phyloP scores from a whole-genome alignment of 805 yeast species.

The Metschnikowia chrysomelidarum region DNA sequence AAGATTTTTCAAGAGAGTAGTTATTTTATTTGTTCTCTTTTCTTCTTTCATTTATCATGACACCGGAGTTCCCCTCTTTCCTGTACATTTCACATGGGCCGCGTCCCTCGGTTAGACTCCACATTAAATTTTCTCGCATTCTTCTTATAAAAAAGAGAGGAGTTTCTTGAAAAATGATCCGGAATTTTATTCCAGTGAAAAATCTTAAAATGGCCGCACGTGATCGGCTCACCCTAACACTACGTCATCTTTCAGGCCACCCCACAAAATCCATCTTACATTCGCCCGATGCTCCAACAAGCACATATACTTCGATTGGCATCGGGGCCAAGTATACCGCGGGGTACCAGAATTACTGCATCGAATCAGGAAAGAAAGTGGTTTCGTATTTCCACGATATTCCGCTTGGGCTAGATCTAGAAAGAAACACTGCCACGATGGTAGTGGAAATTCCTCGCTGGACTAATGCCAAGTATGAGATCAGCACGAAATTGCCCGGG shows the following conservation, averaged over 20 bases:
- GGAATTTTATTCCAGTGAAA: no score
- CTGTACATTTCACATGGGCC: no score
- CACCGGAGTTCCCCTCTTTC: no score
- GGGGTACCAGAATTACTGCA: slow-evolving; percentile 43
- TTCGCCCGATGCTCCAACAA: slow-evolving; percentile 7
- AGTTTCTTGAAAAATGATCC: no score
- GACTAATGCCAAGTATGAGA: slow-evolving; percentile 97
- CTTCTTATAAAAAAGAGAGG: no score
- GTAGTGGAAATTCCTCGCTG: slow-evolving; percentile 98
- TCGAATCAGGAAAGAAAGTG: slow-evolving; percentile 32
- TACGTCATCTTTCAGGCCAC: slow-evolving; percentile 12
- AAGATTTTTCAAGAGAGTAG: no score
- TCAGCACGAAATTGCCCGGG: slow-evolving; percentile 75
- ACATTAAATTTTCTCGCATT: no score
- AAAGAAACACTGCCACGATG: slow-evolving; percentile 52
- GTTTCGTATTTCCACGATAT: slow-evolving; percentile 74
- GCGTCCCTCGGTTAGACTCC: no score
- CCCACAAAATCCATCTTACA: slow-evolving; percentile 2
- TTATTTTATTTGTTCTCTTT: no score
- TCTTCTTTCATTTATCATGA: no score
- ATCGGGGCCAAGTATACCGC: slow-evolving; percentile 37
- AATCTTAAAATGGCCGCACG: no score
- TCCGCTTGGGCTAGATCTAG: slow-evolving; percentile 51
- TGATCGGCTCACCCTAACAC: slow-evolving; percentile 10
- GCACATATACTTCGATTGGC: slow-evolving; percentile 8